These are phyloP conservation scores for Singerocomus inundabilis DNA, from an alignment of 1,284 basidiomycete genomes.

Conservation along the genomic window DNA sequence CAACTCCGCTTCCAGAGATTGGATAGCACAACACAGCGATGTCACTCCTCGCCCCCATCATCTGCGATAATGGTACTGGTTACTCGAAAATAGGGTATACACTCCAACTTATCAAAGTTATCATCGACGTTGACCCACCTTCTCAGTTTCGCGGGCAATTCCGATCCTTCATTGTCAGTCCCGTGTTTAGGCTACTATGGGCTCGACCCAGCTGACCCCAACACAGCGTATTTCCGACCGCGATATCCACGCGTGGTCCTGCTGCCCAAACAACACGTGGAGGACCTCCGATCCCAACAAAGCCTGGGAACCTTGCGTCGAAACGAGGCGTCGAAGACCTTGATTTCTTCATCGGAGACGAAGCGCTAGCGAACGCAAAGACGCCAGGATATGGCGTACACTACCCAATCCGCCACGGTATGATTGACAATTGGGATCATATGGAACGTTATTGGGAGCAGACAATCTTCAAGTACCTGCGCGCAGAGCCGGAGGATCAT, in stretches of 20 bases:
- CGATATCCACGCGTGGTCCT: slow-evolving; percentile 82
- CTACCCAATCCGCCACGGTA: slow-evolving; percentile 96
- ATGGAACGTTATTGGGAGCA: slow-evolving; percentile 99
- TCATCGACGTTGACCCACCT: slow-evolving; percentile 16
- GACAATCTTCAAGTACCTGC: slow-evolving; percentile 99
- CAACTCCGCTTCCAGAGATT: slow-evolving; percentile 12
- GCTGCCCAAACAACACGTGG: slow-evolving; percentile 57
- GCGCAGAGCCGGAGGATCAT: slow-evolving; percentile 98
- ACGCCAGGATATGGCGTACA: slow-evolving; percentile 89
- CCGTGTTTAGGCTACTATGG: slow-evolving; percentile 6
- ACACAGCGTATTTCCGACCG: slow-evolving; percentile 88
- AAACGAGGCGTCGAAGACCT: slow-evolving; percentile 99
- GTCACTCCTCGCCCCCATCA: slow-evolving; percentile 84
- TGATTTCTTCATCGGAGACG: slow-evolving; percentile 99
- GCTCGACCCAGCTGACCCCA: slow-evolving; percentile 5
- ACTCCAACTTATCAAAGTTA: slow-evolving; percentile 1
- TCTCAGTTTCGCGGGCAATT: slow-evolving; percentile 93
- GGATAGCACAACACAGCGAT: slow-evolving; percentile 41
- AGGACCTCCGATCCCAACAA: slow-evolving; percentile 75
- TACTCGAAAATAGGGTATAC: slow-evolving; percentile 95
- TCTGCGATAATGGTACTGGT: slow-evolving; percentile 97
- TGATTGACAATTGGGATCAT: slow-evolving; percentile 99
- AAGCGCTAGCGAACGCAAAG: slow-evolving; percentile 93
- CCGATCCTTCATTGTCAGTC: slow-evolving; percentile 93
- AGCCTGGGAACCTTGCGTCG: slow-evolving; percentile 90